Conservation (phyloP, 768 basidiomycete species). For the Dentipellis fragilis region DNA sequence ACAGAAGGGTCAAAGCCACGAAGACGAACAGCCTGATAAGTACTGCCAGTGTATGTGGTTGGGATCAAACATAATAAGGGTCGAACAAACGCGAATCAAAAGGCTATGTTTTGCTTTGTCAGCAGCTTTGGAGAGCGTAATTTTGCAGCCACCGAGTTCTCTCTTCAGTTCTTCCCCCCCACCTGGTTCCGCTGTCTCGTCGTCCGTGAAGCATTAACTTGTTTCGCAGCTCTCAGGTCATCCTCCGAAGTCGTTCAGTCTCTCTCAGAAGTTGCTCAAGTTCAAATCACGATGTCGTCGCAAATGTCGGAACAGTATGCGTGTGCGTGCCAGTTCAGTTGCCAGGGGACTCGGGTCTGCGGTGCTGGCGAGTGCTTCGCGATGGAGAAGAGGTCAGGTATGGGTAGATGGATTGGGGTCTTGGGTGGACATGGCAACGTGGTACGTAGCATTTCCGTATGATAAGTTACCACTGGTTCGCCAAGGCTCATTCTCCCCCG, state of each 20-base stretch:
- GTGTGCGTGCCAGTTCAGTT: conserved; percentile 41
- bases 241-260: conserved; percentile 4
- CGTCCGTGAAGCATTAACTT: conserved; percentile 67
- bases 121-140: neutral
- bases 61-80: too few relatives aligned
- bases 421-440: neutral
- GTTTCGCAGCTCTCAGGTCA: conserved; percentile 40
- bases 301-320: conserved; percentile 76
- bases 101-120: neutral
- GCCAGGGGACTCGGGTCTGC: neutral
- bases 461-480: neutral
- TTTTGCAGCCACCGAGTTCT: neutral
- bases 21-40: too few relatives aligned
- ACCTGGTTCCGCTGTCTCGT: neutral
- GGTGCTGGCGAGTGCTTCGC: neutral
- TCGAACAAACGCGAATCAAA: neutral
- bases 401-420: neutral
- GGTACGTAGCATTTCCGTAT: neutral
- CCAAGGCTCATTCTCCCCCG: neutral
- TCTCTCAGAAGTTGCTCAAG: neutral
- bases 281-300: conserved; percentile 46
- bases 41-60: too few relatives aligned
- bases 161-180: neutral
- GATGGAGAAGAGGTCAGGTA: too few relatives aligned
- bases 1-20: too few relatives aligned